Base-by-base conservation (phyloP, 345 rosid genomes). In the Melaleuca alternifolia region DNA sequence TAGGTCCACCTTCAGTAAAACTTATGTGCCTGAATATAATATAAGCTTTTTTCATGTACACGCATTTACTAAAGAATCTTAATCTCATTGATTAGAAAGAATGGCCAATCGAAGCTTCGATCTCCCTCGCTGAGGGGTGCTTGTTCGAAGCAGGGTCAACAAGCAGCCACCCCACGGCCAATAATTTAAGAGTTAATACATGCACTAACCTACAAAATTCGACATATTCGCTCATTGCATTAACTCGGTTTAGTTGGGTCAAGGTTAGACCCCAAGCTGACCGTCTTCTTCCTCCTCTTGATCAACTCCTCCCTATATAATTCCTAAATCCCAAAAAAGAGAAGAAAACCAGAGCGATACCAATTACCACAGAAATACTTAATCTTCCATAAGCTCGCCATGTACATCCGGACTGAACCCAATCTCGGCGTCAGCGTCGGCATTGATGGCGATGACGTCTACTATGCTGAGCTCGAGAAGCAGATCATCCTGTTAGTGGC, bases 401-500 rank as follows among this genome's bases (percentile, higher is more conserved):
- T 82, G 84, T 23, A 50, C 37, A 15, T 51, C 37, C 23, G 16
- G 11, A 33, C 12, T 11, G 48, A 71, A 71, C 79, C 79, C 10
- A 21, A 33, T 71, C 24, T 21, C 0, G 12, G 24, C 1, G 13
- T 41, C 41, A 41, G 41, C 4, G 41, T 18, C 3, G 48, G 48
- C 6, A 2, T 24, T 5, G 85, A 56, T 2, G 37, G 46, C 12
- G 61, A 86, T 9, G 77, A 82, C 11, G 13, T 71, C 79, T 24
- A 81, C 54, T 86, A 81, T 6, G 87, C 87, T 8, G 85, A 86
- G 84, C 56, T 86, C 16, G 77, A 57, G 87, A 82, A 82, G 79
- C 85, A 61, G 50, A 86, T 86, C 79, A 12, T 86, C 41, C 56
- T 26, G 21, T 30, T 86, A 30, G 46, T 86, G 77, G 59, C 51